Base-by-base conservation (phyloP, 768 basidiomycete genomes). In the Leccinellum luteum region DNA sequence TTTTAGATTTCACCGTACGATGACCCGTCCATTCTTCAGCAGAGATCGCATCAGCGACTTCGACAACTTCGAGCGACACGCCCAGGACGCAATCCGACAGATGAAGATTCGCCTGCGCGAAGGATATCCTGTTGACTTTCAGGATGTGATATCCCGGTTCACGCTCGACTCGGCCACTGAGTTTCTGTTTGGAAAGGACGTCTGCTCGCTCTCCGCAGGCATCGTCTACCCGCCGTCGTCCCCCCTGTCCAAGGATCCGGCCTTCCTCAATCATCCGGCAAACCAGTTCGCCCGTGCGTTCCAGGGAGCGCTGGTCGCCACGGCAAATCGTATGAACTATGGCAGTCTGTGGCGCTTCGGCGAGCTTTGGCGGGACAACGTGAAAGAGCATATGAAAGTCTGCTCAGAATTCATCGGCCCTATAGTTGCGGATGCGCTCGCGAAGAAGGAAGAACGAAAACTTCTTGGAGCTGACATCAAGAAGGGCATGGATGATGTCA, bases 161-260 rank as follows among this genome's bases (percentile, higher is more conserved):
- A 82, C 83, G 1, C 67, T 86, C 32, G 85, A 86, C 63, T 82
- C 81, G 1, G 81, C 82, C 0, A 79, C 82, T 0, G 80, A 81
- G 25, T 85, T 85, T 63, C 74, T 85, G 10, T 82, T 84, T 57
- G 81, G 83, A 30, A 65, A 66, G 15, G 65, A 73, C 19, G 77
- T 76, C 10, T 30, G 73, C 35, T 73, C 72, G 0, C 68, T 78
- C 31, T 66, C 71, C 0, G 75, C 75, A 13, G 75, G 76, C 15
- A 74, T 81, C 35, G 59, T 61, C 31, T 78, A 65, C 58, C 76
- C 71, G 41, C 64, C 55, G 0, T 59, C 59, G 25, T 67, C 55
- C 51, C 66, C 59, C 43, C 60, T 62, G 48, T 70, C 53, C 45
- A 64, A 62, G 61, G 64, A 63, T 28, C 51, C 58, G n/a, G 32